Conservation (phyloP, 73 alveolate genomes). For the Paramecium primaurelia region DNA sequence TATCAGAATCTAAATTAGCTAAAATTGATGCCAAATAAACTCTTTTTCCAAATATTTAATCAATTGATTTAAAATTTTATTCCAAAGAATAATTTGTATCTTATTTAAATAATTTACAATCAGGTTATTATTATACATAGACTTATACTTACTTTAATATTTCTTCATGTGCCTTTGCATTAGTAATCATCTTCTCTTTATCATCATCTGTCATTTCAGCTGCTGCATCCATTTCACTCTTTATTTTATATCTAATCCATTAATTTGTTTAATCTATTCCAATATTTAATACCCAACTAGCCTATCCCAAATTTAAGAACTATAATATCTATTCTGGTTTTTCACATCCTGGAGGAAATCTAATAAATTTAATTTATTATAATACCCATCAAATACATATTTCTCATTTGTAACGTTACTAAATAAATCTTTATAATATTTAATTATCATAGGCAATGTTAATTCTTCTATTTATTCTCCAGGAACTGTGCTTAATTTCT, state of each 20-base stretch:
- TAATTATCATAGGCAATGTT: background rate
- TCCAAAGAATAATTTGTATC: slow-evolving; percentile 17
- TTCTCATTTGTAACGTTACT: background rate
- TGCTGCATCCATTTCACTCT: background rate
- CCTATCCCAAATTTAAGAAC: background rate
- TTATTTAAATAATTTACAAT: background rate
- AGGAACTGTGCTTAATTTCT: slow-evolving; percentile 42
- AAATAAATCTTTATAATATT: background rate
- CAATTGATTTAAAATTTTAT: background rate
- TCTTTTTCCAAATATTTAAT: slow-evolving; percentile 10
- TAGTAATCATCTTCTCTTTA: background rate
- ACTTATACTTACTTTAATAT: background rate
- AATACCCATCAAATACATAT: slow-evolving; percentile 43
- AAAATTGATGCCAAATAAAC: slow-evolving; percentile 15
- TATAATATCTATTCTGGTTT: background rate
- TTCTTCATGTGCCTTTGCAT: background rate
- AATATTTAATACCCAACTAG: slow-evolving; percentile 32
- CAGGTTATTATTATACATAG: background rate
- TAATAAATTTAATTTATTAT: background rate
- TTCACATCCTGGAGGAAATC: slow-evolving; percentile 41
- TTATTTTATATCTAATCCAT: slow-evolving; percentile 14
- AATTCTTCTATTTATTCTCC: slow-evolving; percentile 59
- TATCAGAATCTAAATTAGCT: background rate
- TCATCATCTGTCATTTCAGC: background rate
- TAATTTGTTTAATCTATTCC: background rate